Base-by-base conservation (phyloP, 139 green algal species). In the Penium margaritaceum region DNA sequence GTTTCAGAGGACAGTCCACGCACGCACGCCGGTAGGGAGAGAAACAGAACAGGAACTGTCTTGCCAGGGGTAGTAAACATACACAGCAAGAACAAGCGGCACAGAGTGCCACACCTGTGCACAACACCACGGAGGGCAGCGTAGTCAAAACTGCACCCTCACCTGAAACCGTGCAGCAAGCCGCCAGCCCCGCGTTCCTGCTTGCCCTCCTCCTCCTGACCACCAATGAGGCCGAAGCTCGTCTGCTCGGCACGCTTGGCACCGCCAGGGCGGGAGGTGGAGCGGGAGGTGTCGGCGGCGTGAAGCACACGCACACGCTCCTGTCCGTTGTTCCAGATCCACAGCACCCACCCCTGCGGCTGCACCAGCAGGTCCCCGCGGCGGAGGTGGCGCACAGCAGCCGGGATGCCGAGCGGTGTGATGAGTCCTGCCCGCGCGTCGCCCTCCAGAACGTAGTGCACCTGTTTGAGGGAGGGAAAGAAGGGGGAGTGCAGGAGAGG, bases 361-460 rank as follows among this genome's bases (percentile, higher is more conserved):
- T 34, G 46, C 24, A 58, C 65, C 32, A 30, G 78, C 62, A 29
- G n/a, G 32, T 77, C 70, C 19, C 70, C 70, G 21, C 71, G 29
- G n/a, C n/a, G 21, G 19, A 74, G 54, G 14, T 68, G 29, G n/a
- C 67, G 37, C 30, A 74, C n/a, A 29, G 27, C 55, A n/a, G 70
- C 78, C n/a, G 70, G 70, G 14, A 77, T 77, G 17, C 70, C 70
- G 30, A 77, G 32, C n/a, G 70, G 70, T 0, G 70, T 76, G 37
- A 77, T 76, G n/a, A 77, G 38, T 2, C 70, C 70, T 5, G 69
- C 70, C 15, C 24, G n/a, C 24, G 70, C 70, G 14, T 57, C 35
- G 33, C 70, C 70, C 30, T 60, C 35, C 0, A 77, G 2, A 19
- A 77, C 70, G 32, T 77, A 77, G 70, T 27, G 17, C 27, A 66